A percentile compares a stretch with the other conserved stretches of the same genome.
Evolutionary conservation across 768 basidiomycete species (phyloP).

Genomic region (Russula compacta): DNA sequence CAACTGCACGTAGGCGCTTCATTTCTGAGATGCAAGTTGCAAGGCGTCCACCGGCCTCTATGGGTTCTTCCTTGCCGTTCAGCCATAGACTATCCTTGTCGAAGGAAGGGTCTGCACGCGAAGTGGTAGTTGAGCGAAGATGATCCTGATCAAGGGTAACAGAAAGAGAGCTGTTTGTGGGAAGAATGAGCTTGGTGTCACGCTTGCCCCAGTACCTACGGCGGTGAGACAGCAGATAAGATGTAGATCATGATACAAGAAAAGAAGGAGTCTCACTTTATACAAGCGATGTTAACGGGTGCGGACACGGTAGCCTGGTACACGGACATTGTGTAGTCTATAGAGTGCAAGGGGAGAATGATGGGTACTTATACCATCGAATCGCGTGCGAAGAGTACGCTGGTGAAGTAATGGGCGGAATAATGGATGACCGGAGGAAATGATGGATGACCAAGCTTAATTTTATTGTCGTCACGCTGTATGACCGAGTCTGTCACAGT

Average conservation of each 20-base stretch:
- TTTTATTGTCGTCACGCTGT: not conserved
- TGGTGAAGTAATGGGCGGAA: conserved; percentile 1
- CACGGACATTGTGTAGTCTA: conserved; percentile 38
- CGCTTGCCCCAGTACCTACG: conserved; percentile 97
- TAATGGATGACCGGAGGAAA: too few species aligned
- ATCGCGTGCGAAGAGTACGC: conserved; percentile 22
- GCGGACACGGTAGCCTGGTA: conserved; percentile 86
- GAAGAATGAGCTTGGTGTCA: conserved; percentile 88
- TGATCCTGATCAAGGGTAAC: conserved; percentile 97
- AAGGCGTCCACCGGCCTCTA: conserved; percentile 71
- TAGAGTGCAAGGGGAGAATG: not conserved
- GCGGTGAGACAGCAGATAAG: conserved; percentile 7
- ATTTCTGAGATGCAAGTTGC: conserved; percentile 83
- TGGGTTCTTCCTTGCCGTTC: conserved; percentile 86
- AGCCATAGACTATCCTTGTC: conserved; percentile 81
- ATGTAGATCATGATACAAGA: not conserved
- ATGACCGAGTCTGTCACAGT: not conserved
- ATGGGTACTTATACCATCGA: conserved; percentile 12
- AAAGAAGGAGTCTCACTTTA: conserved; percentile 56
- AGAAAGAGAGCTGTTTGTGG: conserved; percentile 97
- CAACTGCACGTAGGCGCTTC: conserved; percentile 61
- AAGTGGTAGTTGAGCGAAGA: conserved; percentile 87
- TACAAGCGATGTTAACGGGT: conserved; percentile 96
- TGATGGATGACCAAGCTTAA: conserved; percentile 10
- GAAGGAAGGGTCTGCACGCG: conserved; percentile 72